Conservation (phyloP, 2,329 filamentous ascomycete genomes). For the Purpureocillium lavendulum region DNA sequence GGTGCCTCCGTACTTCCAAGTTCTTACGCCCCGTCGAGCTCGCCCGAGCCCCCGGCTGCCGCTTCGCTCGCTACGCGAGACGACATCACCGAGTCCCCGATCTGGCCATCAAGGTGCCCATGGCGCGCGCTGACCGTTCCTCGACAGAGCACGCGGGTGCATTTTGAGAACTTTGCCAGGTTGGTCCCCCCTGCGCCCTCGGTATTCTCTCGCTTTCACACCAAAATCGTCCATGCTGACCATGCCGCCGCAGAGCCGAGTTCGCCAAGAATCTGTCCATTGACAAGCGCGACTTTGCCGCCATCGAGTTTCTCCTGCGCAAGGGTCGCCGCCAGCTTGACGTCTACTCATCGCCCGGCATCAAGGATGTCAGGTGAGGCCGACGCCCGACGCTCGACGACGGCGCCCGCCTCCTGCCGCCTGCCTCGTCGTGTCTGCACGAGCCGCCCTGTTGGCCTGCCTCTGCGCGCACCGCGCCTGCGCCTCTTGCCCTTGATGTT, state of each 20-base stretch:
- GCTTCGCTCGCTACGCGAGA: too few relatives aligned
- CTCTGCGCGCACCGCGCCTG: too few relatives aligned
- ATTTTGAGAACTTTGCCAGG: conserved; percentile 59
- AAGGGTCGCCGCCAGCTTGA: conserved; percentile 78
- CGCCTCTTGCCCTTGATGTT: too few relatives aligned
- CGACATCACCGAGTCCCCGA: too few relatives aligned
- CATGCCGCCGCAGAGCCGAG: conserved; percentile 36
- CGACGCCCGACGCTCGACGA: too few relatives aligned
- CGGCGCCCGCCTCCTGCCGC: not conserved
- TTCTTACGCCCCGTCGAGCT: not conserved
- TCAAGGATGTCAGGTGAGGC: conserved; percentile 59
- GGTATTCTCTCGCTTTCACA: not conserved
- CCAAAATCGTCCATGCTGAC: not conserved
- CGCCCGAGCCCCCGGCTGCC: too few relatives aligned
- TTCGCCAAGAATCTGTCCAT: conserved; percentile 63
- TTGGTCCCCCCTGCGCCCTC: conserved; percentile 21
- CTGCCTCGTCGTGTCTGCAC: not conserved
- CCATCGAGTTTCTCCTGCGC: conserved; percentile 77
- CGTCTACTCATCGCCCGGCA: conserved; percentile 68
- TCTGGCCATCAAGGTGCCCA: too few relatives aligned
- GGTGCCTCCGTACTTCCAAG: too few relatives aligned
- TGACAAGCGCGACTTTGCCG: conserved; percentile 76
- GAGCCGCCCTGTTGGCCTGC: too few relatives aligned
- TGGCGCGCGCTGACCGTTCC: conserved; percentile 8
- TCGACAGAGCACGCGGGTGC: conserved; percentile 42